Evolutionary conservation across 1,284 basidiomycete species (phyloP), one percentile per base, ranked within the genome.

Genomic region (Sanghuangporus weigelae): DNA sequence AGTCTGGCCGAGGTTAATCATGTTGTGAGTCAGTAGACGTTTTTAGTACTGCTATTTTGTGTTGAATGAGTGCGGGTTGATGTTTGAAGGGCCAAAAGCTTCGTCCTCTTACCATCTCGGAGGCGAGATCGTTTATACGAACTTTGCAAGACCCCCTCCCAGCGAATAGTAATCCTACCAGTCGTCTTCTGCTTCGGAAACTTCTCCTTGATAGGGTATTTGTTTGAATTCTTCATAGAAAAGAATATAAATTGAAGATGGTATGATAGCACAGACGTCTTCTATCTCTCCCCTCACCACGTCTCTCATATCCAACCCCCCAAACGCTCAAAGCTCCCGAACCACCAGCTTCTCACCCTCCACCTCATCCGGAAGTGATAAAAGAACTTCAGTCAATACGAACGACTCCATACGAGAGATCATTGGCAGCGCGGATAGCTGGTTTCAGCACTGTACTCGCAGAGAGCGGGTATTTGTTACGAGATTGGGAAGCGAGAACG

Each of bases 401-500:
- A 62, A 85, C 82, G 6, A 91, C 87, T 2, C 83, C 80, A 10
- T 90, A 84, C 71, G 78, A 79, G 62, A 75, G 71, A 60, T 89
- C 87, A 0, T 89, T 91, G 67, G 74, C 84, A 23, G 84, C 84
- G 46, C 83, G 88, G 26, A 67, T 89, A 11, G 74, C 78, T 60
- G 85, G 86, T 38, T 44, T 69, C 55, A 71, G 65, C 63, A 60
- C 38, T 66, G 63, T 55, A 67, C 71, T 48, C 69, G 73, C 35
- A 74, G 76, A 42, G 63, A 76, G 51, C n/a, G 65, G 63, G 0
- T 67, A 70, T 26, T 75, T 90, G 51, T 78, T 83, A 14, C 77
- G 86, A 16, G 89, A 92, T 71, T 92, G 89, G 89, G 84, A 88
- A 69, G 84, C 82, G 1, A 74, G 74, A 46, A 74, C 87, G 2